Base-by-base conservation (phyloP, 176 grass and related monocot species). In the Poa pratensis region DNA sequence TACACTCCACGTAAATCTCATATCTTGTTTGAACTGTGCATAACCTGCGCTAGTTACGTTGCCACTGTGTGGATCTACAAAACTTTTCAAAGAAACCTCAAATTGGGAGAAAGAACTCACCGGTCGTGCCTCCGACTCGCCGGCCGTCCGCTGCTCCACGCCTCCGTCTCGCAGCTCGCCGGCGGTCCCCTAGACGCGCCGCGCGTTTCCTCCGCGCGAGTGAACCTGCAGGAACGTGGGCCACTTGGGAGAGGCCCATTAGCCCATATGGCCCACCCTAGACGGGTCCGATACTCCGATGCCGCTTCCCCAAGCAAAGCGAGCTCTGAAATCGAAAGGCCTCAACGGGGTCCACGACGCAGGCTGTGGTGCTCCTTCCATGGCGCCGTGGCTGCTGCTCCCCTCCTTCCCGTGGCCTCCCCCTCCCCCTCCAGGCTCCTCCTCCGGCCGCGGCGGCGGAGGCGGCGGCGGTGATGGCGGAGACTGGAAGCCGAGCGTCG, bases 351-450 rank as follows among this genome's bases (percentile, higher is more conserved):
- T 89, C 82, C 87, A 85, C 82, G 55, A 63, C 23, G 73, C 39
- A 74, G 54, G 84, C 67, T 57, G 65, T 60, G 84, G 84, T 73
- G 76, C 59, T 27, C 49, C 80, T 43, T 9, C 65, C 80, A 90
- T 85, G 82, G 71, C 80, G 73, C 76, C 86, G 71, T 88, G 82
- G 90, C 77, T 84, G 54, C 66, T 81, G 78, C 72, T 88, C 46
- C 72, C 82, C 55, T 91, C 86, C 46, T 85, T 88, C 63, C 66
- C 73, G 20, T 88, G 86, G 78, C 86, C 58, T 55, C 82, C 86
- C 57, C 84, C 88, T 43, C 88, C 86, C 50, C 89, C 84, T 73
- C 89, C 89, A 6, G 82, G 82, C 26, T 88, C 82, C 86, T 88
- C 73, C 65, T 78, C 82, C 34, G 81, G 77, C 72, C 63, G 66